Base-by-base conservation (phyloP, 768 basidiomycete genomes). In the Cystoderma amianthinum region DNA sequence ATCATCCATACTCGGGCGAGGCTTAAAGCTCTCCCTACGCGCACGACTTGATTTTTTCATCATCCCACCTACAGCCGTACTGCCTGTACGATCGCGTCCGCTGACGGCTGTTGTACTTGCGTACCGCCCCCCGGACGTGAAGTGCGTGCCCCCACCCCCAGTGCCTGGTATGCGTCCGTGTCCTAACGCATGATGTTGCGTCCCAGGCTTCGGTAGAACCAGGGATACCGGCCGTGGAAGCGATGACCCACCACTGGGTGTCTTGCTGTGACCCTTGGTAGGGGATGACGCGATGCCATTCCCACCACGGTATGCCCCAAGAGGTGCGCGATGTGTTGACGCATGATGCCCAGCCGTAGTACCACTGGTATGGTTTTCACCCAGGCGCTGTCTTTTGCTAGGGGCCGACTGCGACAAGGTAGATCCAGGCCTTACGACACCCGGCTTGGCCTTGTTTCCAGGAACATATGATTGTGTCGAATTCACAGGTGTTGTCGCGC, bases 11-110 rank as follows among this genome's bases (percentile, higher is more conserved):
- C 87, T 90, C 32, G 85, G 76, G 24, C 89, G 69, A 7, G 89
- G 89, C 55, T 78, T 85, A 60, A 91, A 92, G 59, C 87, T 91
- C 64, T 91, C 87, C 47, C 82, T 69, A 44, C 71, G 61, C 30
- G 75, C 74, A 38, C 78, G 62, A 30, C 69, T 60, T 21, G 72
- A 70, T 51, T 78, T 81, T 57, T 65, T 68, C 43, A 63, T 63
- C 39, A 48, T 44, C 34, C 43, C 35, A n/a, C 47, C 43, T 32
- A 24, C 35, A 36, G 42, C 32, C 22, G 42, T 43, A 32, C 45
- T 49, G n/a, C n/a, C n/a, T n/a, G n/a, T n/a, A 19, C 45, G 41
- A 6, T 49, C 47, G 38, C 62, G 51, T 10, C 57, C 60, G 20
- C 48, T 57, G 6, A 6, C 2, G 10, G 41, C 13, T 9, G n/a